Base-by-base conservation (phyloP, 2,329 filamentous ascomycete species). In the Xenosphaeropsis pyriputrescens region DNA sequence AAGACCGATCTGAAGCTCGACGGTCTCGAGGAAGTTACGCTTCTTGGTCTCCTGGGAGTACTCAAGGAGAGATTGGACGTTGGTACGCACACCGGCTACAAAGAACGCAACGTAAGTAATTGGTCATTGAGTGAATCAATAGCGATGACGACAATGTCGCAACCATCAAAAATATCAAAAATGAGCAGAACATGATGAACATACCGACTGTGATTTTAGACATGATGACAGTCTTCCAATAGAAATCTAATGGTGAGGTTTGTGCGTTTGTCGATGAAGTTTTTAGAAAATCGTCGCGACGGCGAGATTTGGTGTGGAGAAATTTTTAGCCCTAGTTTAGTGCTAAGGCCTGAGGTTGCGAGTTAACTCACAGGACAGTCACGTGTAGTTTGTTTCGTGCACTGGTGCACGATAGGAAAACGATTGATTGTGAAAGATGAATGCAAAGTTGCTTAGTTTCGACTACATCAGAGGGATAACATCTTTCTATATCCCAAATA, bases 21-120 rank as follows among this genome's bases (percentile, higher is more conserved):
- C 85, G 61, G 84, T 89, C 74, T 91, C 85, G 63, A 93, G 75
- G 73, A 94, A 95, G 78, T 94, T 94, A 57, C 86, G 75, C 83
- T 94, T 94, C 82, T 94, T 94, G 66, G 83, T 85, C 67, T 93
- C 78, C 58, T 73, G 73, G 62, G 83, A 93, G 81, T 96, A 96
- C 60, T 93, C 80, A 58, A 98, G 82, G 59, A 98, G 76, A 64
- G 91, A 76, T 65, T 80, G 71, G 64, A 96, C 85, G 72, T 96
- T 89, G 65, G 76, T 72, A 75, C 88, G 85, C 75, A 93, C 86
- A 83, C 86, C 85, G 76, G 85, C 85, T 73, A 77, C 65, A 67
- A 57, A 62, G 69, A 39, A 35, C 42, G 39, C 35, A 43, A 15
- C 12, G 33, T 37, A 35, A 35, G 17, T 39, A 18, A 30, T 42